Percentiles rank a stretch among this genome's conserved stretches.
phyloP scores from a whole-genome alignment of 116 monocot genomes.

The Zostera marina region DNA sequence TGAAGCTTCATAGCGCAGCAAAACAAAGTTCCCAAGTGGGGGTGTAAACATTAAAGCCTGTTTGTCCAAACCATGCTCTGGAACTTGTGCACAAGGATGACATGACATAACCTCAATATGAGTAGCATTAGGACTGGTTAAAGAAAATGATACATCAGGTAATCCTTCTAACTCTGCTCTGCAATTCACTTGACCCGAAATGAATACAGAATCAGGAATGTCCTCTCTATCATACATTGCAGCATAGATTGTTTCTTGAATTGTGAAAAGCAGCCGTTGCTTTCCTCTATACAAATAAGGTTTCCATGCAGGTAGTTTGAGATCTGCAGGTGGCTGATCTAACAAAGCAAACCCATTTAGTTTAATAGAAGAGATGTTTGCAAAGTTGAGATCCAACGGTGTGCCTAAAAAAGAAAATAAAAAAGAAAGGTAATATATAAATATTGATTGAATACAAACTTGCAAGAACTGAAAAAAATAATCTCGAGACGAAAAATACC shows the following conservation, averaged over 20 bases:
- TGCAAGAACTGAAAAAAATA: not conserved
- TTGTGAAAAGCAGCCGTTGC: slow-evolving; percentile 64
- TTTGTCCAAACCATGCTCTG: slow-evolving; percentile 68
- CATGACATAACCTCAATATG: slow-evolving; percentile 55
- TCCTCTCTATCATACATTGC: slow-evolving; percentile 93
- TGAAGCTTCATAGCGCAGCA: slow-evolving; percentile 65
- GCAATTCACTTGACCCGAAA: slow-evolving; percentile 92
- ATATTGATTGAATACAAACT: not conserved
- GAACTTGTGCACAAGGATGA: slow-evolving; percentile 88
- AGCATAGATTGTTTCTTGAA: slow-evolving; percentile 65
- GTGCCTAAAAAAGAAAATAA: slow-evolving; percentile 30
- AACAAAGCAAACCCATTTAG: slow-evolving; percentile 60
- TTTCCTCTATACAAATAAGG: slow-evolving; percentile 89
- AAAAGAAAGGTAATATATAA: too few relatives aligned
- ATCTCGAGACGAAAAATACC: slow-evolving; percentile 29
- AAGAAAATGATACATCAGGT: slow-evolving; percentile 76
- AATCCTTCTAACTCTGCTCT: slow-evolving; percentile 94
- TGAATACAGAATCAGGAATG: slow-evolving; percentile 60
- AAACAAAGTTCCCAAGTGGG: slow-evolving; percentile 75
- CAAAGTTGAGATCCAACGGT: slow-evolving; percentile 63
- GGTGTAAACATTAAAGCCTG: slow-evolving; percentile 79
- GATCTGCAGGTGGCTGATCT: slow-evolving; percentile 51
- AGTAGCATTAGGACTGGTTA: slow-evolving; percentile 39
- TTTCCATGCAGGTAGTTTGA: slow-evolving; percentile 94
- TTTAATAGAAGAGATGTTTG: slow-evolving; percentile 60